Conservation (phyloP, 768 basidiomycete species). For the Strobilomyces confusus region DNA sequence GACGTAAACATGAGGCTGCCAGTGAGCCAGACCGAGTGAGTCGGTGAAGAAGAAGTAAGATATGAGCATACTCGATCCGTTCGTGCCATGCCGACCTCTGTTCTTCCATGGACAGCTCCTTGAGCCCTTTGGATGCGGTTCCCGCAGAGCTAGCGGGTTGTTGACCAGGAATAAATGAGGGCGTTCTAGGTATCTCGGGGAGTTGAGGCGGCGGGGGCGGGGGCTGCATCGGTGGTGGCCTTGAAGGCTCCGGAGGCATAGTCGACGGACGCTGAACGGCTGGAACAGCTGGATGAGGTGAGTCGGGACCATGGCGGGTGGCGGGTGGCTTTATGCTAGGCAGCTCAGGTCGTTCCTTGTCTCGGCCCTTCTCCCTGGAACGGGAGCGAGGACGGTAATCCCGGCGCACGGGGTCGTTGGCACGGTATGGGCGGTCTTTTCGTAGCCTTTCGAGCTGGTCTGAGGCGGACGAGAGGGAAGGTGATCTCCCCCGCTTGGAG, state of each 20-base stretch:
- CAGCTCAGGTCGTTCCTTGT: not conserved
- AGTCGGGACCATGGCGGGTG: not conserved
- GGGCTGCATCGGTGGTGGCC: slow-evolving; percentile 18
- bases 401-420: slow-evolving; percentile 4
- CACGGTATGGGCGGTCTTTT: slow-evolving; percentile 12
- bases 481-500: slow-evolving; percentile 20
- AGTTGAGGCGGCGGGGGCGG: slow-evolving; percentile 17
- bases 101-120: slow-evolving; percentile 33
- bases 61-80: slow-evolving; percentile 37
- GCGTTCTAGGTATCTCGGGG: slow-evolving; percentile 16
- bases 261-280: not conserved
- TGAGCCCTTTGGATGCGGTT: slow-evolving; percentile 5
- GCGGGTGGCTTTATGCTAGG: slow-evolving; percentile 1
- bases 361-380: slow-evolving; percentile 11
- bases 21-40: not conserved
- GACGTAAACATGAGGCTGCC: slow-evolving; percentile 35
- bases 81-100: slow-evolving; percentile 37
- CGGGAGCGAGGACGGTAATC: slow-evolving; percentile 7
- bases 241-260: slow-evolving; percentile 12
- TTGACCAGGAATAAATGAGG: slow-evolving; percentile 17
- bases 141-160: not conserved
- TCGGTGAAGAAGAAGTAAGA: not conserved
- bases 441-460: slow-evolving; percentile 24
- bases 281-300: not conserved
- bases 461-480: slow-evolving; percentile 23